These are phyloP conservation scores for Rhodamnia rubescens DNA, from an alignment of 345 rosid genomes.

Conservation along the genomic window DNA sequence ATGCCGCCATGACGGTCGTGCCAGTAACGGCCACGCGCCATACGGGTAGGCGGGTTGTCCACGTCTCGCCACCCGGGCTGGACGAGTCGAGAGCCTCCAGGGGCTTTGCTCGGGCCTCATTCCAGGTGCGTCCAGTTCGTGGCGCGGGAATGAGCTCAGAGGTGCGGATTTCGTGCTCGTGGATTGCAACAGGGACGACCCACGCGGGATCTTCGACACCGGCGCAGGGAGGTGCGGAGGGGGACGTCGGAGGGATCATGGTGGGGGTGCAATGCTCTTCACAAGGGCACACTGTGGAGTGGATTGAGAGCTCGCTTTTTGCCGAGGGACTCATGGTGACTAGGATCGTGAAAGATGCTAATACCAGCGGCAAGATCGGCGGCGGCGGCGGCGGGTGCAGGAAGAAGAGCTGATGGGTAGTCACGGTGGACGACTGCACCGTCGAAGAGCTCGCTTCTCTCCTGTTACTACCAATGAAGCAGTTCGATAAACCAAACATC, in stretches of 20 bases:
- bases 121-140: conserved; percentile 13
- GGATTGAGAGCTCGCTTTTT: conserved; percentile 20
- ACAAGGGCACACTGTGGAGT: conserved; percentile 9
- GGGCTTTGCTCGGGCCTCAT: conserved; percentile 10
- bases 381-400: background rate
- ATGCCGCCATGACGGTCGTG: conserved; percentile 13
- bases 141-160: conserved; percentile 18
- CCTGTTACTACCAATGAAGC: no score
- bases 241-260: conserved; percentile 6
- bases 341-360: background rate
- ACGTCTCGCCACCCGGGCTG: conserved; percentile 6
- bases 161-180: conserved; percentile 32
- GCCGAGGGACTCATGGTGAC: conserved; percentile 39
- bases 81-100: background rate
- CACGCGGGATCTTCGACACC: conserved; percentile 10
- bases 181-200: conserved; percentile 22
- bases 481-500: background rate
- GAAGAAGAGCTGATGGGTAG: conserved; percentile 38
- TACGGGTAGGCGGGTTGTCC: conserved; percentile 29
- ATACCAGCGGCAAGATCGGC: background rate
- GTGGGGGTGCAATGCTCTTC: conserved; percentile 40
- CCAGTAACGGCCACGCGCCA: conserved; percentile 37
- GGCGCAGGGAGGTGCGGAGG: conserved; percentile 1
- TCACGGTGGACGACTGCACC: conserved; percentile 23
- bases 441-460: no score